Base-by-base conservation (phyloP, 176 grass and related monocot genomes). In the Miscanthus lutarioriparius region DNA sequence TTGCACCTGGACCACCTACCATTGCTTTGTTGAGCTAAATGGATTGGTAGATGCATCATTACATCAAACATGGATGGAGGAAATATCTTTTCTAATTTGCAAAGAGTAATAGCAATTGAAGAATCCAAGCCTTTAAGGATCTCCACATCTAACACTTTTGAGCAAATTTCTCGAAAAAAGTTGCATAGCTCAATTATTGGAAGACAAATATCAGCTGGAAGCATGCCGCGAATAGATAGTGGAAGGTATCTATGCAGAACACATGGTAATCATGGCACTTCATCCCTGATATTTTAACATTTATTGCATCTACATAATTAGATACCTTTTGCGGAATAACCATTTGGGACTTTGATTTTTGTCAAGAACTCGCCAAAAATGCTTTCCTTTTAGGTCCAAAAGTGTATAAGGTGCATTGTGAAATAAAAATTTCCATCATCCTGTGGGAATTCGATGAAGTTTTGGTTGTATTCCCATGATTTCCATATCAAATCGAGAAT, bases 81-180 rank as follows among this genome's bases (percentile, higher is more conserved):
- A 23, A 76, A 56, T 37, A 36, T 76, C 10, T 37, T 76, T 4
- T 76, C 49, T 4, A 76, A 19, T 19, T 54, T 54, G 22, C 45
- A 75, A 17, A 72, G 72, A 6, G 72, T 75, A 10, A 49, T 1
- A 10, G 17, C 27, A 22, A 76, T 76, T 12, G 10, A n/a, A 6
- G 74, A 76, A 23, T 76, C n/a, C 10, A 23, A 37, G 74, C 30
- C 22, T 1, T 58, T 3, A 36, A 76, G 17, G 4, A 30, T 72
- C 0, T 74, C 16, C 0, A 20, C 20, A 20, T 74, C 44, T 74
- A 74, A 49, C 8, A 33, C 32, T 3, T 49, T 51, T 2, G 72
- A 76, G 10, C 28, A 76, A 76, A 76, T 10, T 58, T 76, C 74
- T 58, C 49, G n/a, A 8, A 76, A 76, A 22, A 54, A 76, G 45